Evolutionary conservation across 2,329 filamentous ascomycete genomes (phyloP).

Genomic region (Rutstroemia sp.): DNA sequence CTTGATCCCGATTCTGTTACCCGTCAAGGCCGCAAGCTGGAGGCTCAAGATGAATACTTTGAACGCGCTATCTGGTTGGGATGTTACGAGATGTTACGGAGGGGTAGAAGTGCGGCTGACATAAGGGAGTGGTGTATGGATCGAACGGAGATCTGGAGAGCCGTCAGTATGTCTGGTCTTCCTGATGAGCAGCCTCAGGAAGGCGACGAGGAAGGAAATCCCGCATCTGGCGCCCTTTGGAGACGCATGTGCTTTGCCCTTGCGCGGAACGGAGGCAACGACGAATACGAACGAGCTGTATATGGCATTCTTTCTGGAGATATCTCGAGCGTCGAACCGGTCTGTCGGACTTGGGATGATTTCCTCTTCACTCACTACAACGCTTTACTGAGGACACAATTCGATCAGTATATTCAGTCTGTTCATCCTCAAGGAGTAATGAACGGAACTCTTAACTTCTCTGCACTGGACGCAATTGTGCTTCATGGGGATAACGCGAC

Average conservation of each 20-base stretch:
- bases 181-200: conserved; percentile 45
- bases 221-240: conserved; percentile 55
- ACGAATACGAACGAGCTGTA: conserved; percentile 79
- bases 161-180: conserved; percentile 70
- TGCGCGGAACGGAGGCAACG: conserved; percentile 60
- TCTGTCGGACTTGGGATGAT: conserved; percentile 79
- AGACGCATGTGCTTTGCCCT: conserved; percentile 68
- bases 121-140: conserved; percentile 83
- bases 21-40: conserved; percentile 68
- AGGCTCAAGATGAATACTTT: conserved; percentile 78
- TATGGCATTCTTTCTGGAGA: conserved; percentile 89
- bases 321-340: conserved; percentile 64
- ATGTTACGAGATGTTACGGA: conserved; percentile 87
- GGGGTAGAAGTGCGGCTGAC: conserved; percentile 66
- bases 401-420: conserved; percentile 61
- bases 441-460: conserved; percentile 48
- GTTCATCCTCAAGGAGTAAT: conserved; percentile 46
- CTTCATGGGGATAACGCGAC: conserved; percentile 49
- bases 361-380: conserved; percentile 84
- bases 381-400: conserved; percentile 70
- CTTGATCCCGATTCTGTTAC: conserved; percentile 87
- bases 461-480: conserved; percentile 56
- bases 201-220: conserved; percentile 38
- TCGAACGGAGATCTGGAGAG: conserved; percentile 82
- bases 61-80: conserved; percentile 88